Evolutionary conservation across 306 rosid genomes (phyloP).

Genomic region (Cajanus cajan): DNA sequence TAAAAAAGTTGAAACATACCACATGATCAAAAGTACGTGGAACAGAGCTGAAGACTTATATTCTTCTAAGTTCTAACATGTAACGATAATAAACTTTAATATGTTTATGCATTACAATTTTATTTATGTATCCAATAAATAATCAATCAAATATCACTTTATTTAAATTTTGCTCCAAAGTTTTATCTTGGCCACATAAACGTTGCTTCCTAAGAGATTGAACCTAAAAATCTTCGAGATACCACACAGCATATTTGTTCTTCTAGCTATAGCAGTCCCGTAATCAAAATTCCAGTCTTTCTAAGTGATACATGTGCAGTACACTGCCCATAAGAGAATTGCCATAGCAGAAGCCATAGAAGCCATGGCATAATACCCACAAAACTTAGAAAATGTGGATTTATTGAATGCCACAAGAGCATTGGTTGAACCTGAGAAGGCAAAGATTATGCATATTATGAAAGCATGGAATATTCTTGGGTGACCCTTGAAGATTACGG

Average conservation of each 20-base stretch:
- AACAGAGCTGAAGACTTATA: background rate
- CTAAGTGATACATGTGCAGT: background rate
- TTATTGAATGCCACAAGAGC: slow-evolving; percentile 13
- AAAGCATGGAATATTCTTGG: slow-evolving; percentile 43
- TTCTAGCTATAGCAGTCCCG: background rate
- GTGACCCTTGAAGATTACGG: slow-evolving; percentile 31
- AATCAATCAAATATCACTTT: background rate
- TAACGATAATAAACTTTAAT: background rate
- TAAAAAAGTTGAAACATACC: background rate
- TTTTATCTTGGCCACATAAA: background rate
- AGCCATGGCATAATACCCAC: slow-evolving; percentile 30
- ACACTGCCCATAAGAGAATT: slow-evolving; percentile 27
- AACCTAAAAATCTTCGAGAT: background rate
- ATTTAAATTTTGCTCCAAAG: background rate
- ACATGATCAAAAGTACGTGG: background rate
- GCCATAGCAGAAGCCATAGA: slow-evolving; percentile 37
- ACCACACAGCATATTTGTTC: background rate
- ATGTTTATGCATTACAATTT: background rate
- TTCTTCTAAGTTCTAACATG: background rate
- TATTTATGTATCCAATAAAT: background rate
- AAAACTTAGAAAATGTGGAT: slow-evolving; percentile 15
- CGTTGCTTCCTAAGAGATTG: background rate
- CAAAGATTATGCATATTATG: slow-evolving; percentile 25
- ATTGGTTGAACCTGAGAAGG: slow-evolving; percentile 38
- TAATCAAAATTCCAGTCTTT: background rate